Evolutionary conservation across 106 monocot genomes (phyloP), one percentile per base, ranked within the genome.

Genomic region (Acorus gramineus): DNA sequence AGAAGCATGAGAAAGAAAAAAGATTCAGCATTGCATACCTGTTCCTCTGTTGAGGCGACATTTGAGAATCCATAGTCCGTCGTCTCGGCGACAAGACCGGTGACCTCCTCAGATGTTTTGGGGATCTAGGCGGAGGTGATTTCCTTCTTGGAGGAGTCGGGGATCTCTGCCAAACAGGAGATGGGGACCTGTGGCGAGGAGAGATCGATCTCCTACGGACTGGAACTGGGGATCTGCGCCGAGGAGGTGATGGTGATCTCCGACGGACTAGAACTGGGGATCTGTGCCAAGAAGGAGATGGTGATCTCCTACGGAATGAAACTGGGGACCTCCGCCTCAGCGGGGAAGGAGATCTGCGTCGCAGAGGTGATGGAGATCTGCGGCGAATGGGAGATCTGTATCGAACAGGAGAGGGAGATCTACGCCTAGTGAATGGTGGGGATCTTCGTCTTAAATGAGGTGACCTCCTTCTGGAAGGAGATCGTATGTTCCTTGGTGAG

Each of bases 331-430:
- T 75, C 13, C 52, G 76, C 10, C 47, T 54, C 7, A 8, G 56
- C 0, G 80, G 76, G 53, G 85, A 79, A 28, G 80, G 77, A 46
- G 93, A 81, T 69, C 78, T 85, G 28, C 46, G 71, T 2, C 62
- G 72, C 0, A 11, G 6, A 66, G 78, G 62, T 28, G 73, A 65
- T 42, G 59, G 74, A 42, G 60, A 74, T 57, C 59, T 66, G 13
- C 59, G 52, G 6, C 11, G 43, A 6, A 42, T 0, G 14, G 6
- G 53, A 10, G 8, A 6, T 46, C 59, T 66, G 13, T 51, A 44
- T 5, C 11, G 43, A 6, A 42, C 0, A 46, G 6, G 53, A 10
- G 8, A 6, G 11, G 66, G 59, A 50, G 66, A 59, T 66, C 55
- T 49, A 46, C 43, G 11, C 6, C 46, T 52, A 42, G 50, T 28